A percentile compares a stretch with the other conserved stretches of the same genome.
Conservation (phyloP, 768 basidiomycete genomes). For the Leccinum sublutescens region DNA sequence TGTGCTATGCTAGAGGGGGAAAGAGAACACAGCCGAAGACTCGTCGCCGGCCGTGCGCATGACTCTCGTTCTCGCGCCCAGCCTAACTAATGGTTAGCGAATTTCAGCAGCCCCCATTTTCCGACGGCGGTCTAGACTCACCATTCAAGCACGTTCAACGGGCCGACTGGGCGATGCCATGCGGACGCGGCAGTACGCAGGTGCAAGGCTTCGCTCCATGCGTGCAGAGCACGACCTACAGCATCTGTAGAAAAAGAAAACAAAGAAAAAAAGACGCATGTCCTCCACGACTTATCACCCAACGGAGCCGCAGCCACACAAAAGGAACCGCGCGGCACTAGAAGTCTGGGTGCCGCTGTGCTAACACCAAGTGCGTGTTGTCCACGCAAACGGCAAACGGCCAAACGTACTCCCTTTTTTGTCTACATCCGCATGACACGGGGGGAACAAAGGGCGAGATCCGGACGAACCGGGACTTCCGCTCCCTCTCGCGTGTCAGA, state of each 20-base stretch:
- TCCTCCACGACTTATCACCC: conserved; percentile 56
- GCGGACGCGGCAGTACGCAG: neutral
- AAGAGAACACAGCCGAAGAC: neutral
- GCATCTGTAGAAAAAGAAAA: neutral
- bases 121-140: neutral
- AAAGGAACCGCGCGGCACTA: conserved; percentile 47
- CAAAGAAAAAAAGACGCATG: conserved; percentile 18
- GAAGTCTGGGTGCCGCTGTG: conserved; percentile 25
- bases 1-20: neutral
- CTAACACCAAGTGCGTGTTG: conserved; percentile 48
- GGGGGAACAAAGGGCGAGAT: conserved; percentile 71
- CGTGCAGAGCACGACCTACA: conserved; percentile 7
- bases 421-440: neutral
- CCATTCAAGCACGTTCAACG: neutral
- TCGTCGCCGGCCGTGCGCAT: neutral
- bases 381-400: conserved; percentile 58
- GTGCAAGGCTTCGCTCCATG: conserved; percentile 7
- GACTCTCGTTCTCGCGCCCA: neutral
- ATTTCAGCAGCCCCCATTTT: neutral
- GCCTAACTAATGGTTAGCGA: neutral
- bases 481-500: neutral
- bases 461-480: conserved; percentile 54
- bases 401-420: conserved; percentile 1
- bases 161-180: neutral
- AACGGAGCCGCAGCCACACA: conserved; percentile 58